Percentiles rank a stretch among this genome's conserved stretches.
phyloP scores from a whole-genome alignment of 148 eudicot species.

The Vaccinium macrocarpon region DNA sequence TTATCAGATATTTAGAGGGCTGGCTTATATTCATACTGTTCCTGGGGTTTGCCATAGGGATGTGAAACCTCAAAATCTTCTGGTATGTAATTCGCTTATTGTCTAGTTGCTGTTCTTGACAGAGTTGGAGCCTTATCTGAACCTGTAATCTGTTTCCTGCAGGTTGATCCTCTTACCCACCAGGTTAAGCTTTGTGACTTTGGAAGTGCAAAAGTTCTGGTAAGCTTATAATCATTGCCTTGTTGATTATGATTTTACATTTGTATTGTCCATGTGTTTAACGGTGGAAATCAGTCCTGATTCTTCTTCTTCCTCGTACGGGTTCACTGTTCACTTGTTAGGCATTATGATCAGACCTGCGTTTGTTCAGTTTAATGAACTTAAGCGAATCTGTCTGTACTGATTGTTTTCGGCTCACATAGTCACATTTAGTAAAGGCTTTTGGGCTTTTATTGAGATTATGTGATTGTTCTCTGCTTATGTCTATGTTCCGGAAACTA shows the following conservation, averaged over 20 bases:
- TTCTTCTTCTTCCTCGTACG: not conserved
- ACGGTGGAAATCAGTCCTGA: not conserved
- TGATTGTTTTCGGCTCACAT: not conserved
- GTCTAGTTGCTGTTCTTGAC: not conserved
- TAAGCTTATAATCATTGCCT: conserved; percentile 23
- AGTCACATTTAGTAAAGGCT: not conserved
- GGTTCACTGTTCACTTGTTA: not conserved
- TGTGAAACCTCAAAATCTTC: conserved; percentile 75
- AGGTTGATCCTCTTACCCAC: conserved; percentile 91
- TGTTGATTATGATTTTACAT: conserved; percentile 4
- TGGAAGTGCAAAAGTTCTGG: conserved; percentile 93
- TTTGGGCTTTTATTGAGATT: not conserved
- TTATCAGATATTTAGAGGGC: conserved; percentile 72
- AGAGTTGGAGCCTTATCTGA: conserved; percentile 8
- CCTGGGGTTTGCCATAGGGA: conserved; percentile 84
- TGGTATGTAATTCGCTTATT: conserved; percentile 26
- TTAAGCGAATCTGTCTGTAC: not conserved
- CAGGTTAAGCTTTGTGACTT: conserved; percentile 92
- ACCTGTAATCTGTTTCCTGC: conserved; percentile 5
- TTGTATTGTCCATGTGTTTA: not conserved
- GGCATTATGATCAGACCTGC: not conserved
- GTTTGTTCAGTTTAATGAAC: not conserved
- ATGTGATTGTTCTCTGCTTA: not conserved
- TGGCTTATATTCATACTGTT: conserved; percentile 78
- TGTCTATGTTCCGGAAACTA: not conserved